Base-by-base conservation (phyloP, 257 asterid species). In the Jacaranda mimosifolia region DNA sequence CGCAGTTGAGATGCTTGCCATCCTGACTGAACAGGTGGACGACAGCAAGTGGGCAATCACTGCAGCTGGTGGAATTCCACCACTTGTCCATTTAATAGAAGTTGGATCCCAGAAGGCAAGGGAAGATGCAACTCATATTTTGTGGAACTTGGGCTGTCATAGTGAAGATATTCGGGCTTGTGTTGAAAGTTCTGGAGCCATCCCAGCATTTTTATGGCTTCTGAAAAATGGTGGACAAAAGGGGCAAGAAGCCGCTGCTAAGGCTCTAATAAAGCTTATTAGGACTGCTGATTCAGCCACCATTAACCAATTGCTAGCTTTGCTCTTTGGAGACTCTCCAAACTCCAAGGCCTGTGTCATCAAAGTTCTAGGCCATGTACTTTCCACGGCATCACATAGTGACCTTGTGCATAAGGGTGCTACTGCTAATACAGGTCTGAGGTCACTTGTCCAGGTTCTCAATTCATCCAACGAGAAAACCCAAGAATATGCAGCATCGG, bases 21-120 rank as follows among this genome's bases (percentile, higher is more conserved):
- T 93, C 78, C 90, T 93, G 70, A 90, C 88, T 9, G 88, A 90
- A 84, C 93, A 90, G 82, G 90, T 84, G 80, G 97, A 91, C 72
- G 98, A 93, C 86, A 88, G 98, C 94, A 93, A 90, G 83, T 93
- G 98, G 97, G 98, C 98, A 63, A 89, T 93, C 79, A 93, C 98
- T 53, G 96, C 97, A 19, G 96, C 98, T 56, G 98, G 98, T 66
- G 97, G 98, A 73, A 91, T 93, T 82, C 98, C 98, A 3, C 97
- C 97, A 21, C 97, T 93, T 53, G 96, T 93, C 73, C 93, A 86
- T 49, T 78, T 93, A 81, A 66, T 93, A 63, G 95, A 93, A 85
- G 80, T 58, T 70, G 98, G 97, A 80, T 90, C 97, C 63, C 87
- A 81, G 48, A 86, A 85, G 82, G 93, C 98, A 32, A 90, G 86